phyloP scores from a whole-genome alignment of 495 filamentous ascomycete genomes.

The Xylaria sp. region DNA sequence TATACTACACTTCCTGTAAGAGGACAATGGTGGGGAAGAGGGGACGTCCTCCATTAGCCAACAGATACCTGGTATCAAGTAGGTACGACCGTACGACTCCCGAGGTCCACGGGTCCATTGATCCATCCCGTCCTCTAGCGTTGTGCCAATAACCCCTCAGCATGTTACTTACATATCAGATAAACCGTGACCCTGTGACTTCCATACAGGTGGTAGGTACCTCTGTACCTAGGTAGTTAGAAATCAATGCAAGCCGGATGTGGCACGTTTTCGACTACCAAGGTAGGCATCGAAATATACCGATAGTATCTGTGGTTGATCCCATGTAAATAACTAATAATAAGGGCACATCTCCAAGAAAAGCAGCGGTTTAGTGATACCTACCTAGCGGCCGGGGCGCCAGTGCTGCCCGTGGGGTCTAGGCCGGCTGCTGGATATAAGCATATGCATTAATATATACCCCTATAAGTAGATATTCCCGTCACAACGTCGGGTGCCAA shows the following conservation, averaged over 20 bases:
- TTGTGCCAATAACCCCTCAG: not conserved
- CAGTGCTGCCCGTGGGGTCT: not conserved
- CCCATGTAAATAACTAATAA: not conserved
- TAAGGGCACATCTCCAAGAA: not conserved
- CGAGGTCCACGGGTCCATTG: no score
- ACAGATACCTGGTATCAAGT: not conserved
- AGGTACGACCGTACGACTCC: no score
- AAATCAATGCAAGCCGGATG: not conserved
- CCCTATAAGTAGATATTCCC: not conserved
- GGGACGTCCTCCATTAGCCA: not conserved
- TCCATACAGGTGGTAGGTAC: no score
- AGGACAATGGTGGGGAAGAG: constrained; percentile 9
- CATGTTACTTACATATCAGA: no score
- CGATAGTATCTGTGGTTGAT: not conserved
- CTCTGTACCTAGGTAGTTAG: no score
- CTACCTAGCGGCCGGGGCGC: not conserved
- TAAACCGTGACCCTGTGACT: not conserved
- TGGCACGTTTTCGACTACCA: not conserved
- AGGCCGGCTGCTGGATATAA: not conserved
- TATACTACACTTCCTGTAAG: not conserved
- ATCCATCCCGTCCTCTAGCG: not conserved
- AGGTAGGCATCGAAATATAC: not conserved
- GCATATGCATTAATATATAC: not conserved
- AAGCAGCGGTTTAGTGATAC: not conserved
- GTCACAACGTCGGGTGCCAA: not conserved